Base-by-base conservation (phyloP, 192 early-diverging fungal genomes). In the Linnemannia elongata region DNA sequence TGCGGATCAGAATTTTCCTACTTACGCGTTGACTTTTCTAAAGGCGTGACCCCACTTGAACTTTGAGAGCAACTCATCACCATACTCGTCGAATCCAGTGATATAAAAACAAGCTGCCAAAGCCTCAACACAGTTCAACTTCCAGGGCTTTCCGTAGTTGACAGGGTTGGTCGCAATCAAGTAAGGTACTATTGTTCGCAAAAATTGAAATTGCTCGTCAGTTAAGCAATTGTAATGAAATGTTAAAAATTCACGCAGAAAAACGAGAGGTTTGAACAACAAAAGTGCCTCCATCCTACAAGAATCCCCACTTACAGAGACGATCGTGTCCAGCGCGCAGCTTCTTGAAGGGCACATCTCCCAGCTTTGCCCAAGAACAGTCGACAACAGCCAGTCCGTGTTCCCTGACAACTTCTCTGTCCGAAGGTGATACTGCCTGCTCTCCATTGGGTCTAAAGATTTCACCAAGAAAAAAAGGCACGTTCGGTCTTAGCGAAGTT, bases 11-110 rank as follows among this genome's bases (percentile, higher is more conserved):
- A 9, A 3, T n/a, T 27, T 27, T 30, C 8, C 9, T 30, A 79
- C 88, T 84, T 90, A 94, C 92, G 90, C 93, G 86, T 99, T 99
- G 13, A 99, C 92, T 72, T 97, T 94, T 57, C 92, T 92, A 82
- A 99, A 99, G 0, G 94, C 95, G 84, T 97, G 96, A 24, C 99
- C 99, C 97, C 97, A 99, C 73, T 95, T 97, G 92, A 99, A 99
- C 77, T 95, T 95, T 70, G 89, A 89, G 77, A 99, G 91, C 45
- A 99, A 81, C 20, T 91, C 89, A 81, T 97, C 95, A 27, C 96
- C 92, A 52, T 93, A 87, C 55, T 90, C 89, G 72, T 90, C 90
- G 66, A 89, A 93, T n/a, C 92, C 98, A 27, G 94, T 94, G 47
- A 99, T 97, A 81, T 95, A 98, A 77, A 98, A 96, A 44, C 94